Base-by-base conservation (phyloP, 345 rosid genomes). In the Populus davidiana region DNA sequence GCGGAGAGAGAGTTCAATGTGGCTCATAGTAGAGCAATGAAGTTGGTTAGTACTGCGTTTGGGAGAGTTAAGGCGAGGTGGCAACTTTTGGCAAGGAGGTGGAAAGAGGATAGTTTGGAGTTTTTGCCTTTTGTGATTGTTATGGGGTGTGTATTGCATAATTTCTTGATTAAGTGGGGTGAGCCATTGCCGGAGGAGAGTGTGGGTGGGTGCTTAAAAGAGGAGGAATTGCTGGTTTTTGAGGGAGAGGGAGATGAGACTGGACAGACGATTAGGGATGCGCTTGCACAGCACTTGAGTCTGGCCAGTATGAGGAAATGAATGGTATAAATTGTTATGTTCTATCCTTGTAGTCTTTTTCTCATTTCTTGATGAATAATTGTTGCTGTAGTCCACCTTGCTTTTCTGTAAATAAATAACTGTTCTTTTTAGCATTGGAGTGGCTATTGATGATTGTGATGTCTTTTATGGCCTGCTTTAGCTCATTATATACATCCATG, bases 111-210 rank as follows among this genome's bases (percentile, higher is more conserved):
- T 31, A 77, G 84, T 3, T 16, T 86, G 4, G 92, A 91, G 79
- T 89, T 84, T 75, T 75, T 91, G 63, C 94, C 95, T 1, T 85
- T 90, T 47, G 90, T 92, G 9, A 84, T 94, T 35, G 87, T 89
- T 31, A 87, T 89, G 6, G 83, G 86, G 3, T 91, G 96, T 81
- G 80, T 94, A 83, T 70, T 94, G 83, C 92, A 94, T 83, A 91
- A 93, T 69, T 91, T 90, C 86, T 80, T 93, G 78, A 86, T 89
- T 67, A 78, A 84, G 75, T 85, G 75, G 69, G 81, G 85, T 12
- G 95, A 92, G 79, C 80, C 80, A 8, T 29, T 74, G 69, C 83
- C 75, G 1, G 90, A 81, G 70, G 87, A 83, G 59, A 61, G 75
- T 41, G 74, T 66, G 20, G 87, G 59, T 20, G 35, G 80, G 70